Evolutionary conservation across 2,329 filamentous ascomycete genomes (phyloP).

Genomic region (Penicillium freii): DNA sequence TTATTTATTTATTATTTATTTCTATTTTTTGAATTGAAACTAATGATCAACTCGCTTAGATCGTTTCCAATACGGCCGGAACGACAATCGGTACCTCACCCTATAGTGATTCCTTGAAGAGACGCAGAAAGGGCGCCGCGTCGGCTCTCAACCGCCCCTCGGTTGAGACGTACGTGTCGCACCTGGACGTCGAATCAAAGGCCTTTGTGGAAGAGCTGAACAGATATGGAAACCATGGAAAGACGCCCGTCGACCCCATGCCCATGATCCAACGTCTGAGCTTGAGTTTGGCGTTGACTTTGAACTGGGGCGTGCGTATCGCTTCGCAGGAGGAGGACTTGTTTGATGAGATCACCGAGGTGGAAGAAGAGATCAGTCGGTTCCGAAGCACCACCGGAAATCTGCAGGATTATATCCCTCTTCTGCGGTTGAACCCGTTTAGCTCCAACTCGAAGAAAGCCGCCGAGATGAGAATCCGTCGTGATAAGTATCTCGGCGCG

Average conservation of each 20-base stretch:
- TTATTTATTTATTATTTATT: background rate
- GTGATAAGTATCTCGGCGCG: conserved; percentile 59
- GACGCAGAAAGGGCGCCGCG: conserved; percentile 63
- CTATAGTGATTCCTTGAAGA: conserved; percentile 63
- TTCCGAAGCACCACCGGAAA: conserved; percentile 77
- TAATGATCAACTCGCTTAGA: conserved; percentile 35
- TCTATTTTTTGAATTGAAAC: no score
- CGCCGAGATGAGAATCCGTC: conserved; percentile 57
- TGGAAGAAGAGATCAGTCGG: conserved; percentile 70
- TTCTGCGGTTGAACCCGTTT: conserved; percentile 66
- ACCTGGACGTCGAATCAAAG: conserved; percentile 62
- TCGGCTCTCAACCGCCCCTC: conserved; percentile 65
- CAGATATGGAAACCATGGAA: conserved; percentile 56
- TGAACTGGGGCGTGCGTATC: conserved; percentile 66
- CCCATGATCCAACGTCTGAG: conserved; percentile 66
- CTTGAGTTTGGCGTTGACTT: conserved; percentile 60
- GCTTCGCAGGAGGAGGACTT: conserved; percentile 60
- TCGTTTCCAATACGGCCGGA: conserved; percentile 63
- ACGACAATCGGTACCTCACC: conserved; percentile 68
- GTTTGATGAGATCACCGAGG: conserved; percentile 69
- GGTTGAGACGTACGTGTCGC: conserved; percentile 60
- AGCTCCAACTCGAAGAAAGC: conserved; percentile 58
- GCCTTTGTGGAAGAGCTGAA: conserved; percentile 63
- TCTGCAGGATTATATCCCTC: conserved; percentile 74
- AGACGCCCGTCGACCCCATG: conserved; percentile 60